Conservation (phyloP, 139 green algal genomes). For the Pleodorina starrii region DNA sequence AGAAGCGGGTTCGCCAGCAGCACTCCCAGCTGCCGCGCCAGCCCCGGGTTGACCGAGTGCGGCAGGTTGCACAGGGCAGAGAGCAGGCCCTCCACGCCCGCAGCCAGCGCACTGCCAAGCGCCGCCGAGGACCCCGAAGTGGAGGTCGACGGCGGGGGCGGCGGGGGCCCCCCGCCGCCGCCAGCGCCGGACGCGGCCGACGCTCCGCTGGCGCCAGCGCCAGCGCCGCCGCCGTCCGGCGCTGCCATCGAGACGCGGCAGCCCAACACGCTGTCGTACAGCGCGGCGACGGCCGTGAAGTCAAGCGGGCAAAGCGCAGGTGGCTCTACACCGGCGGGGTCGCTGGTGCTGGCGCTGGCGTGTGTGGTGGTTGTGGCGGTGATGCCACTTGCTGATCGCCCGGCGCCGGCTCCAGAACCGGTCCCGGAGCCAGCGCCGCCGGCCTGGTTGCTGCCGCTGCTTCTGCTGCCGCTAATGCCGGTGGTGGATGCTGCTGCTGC, state of each 20-base stretch:
- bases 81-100: constrained; percentile 25
- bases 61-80: neutral
- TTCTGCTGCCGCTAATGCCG: neutral
- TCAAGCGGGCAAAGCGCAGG: neutral
- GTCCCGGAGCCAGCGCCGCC: neutral
- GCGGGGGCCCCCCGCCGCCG: no score
- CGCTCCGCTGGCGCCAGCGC: no score
- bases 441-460: neutral
- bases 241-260: neutral
- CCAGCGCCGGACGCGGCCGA: neutral
- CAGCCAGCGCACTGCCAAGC: neutral
- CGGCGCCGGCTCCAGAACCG: neutral
- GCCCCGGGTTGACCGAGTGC: constrained; percentile 42
- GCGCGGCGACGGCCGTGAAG: constrained; percentile 15
- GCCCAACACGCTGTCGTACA: constrained; percentile 30
- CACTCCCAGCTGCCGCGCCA: constrained; percentile 47
- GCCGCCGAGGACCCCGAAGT: neutral
- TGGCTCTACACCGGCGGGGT: neutral
- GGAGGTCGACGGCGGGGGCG: neutral
- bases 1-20: constrained; percentile 63
- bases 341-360: neutral
- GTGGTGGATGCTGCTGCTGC: neutral
- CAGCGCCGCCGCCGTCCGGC: neutral
- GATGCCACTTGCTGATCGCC: no score
- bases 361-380: neutral